Conservation (phyloP, 192 early-diverging fungal genomes). For the Coemansia sp. region DNA sequence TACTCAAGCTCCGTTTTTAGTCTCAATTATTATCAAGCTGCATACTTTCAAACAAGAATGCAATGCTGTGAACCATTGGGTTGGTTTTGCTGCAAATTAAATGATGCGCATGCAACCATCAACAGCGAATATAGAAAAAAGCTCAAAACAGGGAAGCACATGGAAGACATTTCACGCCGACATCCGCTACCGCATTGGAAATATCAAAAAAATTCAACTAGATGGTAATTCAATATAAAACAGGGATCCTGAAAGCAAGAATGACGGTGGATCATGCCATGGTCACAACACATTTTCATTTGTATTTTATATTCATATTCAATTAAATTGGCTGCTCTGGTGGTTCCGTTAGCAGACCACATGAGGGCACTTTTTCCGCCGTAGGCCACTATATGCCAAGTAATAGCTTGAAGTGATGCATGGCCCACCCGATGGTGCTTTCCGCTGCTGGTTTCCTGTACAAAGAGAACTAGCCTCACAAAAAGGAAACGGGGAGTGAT, state of each 20-base stretch:
- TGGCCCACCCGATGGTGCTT: background rate
- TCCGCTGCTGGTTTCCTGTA: background rate
- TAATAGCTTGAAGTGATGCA: background rate
- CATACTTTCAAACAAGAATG: background rate
- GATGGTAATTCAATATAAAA: background rate
- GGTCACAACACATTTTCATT: slow-evolving; percentile 8
- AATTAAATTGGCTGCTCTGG: background rate
- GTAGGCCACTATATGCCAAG: background rate
- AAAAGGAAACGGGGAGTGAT: background rate
- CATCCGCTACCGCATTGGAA: too few species aligned
- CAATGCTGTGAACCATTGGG: too few species aligned
- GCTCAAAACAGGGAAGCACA: background rate
- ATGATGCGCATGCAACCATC: background rate
- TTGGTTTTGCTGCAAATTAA: background rate
- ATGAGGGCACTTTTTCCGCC: background rate
- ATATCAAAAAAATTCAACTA: background rate
- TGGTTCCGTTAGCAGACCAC: slow-evolving; percentile 10
- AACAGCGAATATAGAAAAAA: background rate
- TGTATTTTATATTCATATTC: background rate
- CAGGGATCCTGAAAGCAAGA: slow-evolving; percentile 6
- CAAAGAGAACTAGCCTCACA: background rate
- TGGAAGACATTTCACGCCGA: background rate
- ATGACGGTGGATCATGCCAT: slow-evolving; percentile 7
- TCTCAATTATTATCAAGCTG: background rate
- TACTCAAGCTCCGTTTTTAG: background rate